Evolutionary conservation across 495 filamentous ascomycete genomes (phyloP).

Genomic region (Chaetomium tenue): DNA sequence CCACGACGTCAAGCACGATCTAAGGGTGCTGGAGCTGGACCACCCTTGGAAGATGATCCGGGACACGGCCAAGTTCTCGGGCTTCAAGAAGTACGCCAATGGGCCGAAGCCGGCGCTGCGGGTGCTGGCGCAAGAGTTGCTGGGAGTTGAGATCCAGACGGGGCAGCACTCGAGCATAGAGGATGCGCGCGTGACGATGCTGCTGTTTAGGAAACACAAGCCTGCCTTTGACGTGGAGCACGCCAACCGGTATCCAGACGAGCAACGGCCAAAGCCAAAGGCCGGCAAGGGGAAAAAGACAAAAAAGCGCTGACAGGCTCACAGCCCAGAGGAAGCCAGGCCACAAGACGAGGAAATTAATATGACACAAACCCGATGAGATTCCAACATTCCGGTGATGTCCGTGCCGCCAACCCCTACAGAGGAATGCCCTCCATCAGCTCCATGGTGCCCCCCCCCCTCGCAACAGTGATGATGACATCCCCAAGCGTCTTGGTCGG

Average conservation of each 20-base stretch:
- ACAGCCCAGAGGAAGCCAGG: too few species aligned
- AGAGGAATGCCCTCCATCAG: constrained; percentile 65
- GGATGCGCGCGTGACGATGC: constrained; percentile 87
- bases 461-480: constrained; percentile 63
- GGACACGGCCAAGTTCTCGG: constrained; percentile 76
- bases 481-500: constrained; percentile 67
- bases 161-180: constrained; percentile 71
- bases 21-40: constrained; percentile 68
- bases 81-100: constrained; percentile 68
- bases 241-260: constrained; percentile 58
- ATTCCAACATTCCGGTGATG: background rate
- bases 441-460: constrained; percentile 66
- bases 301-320: constrained; percentile 18
- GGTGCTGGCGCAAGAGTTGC: constrained; percentile 69
- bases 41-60: constrained; percentile 76
- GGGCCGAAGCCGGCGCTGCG: constrained; percentile 78
- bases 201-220: constrained; percentile 78
- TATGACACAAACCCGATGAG: background rate
- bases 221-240: constrained; percentile 78
- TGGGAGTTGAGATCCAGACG: constrained; percentile 79
- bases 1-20: constrained; percentile 85
- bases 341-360: background rate
- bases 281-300: constrained; percentile 22
- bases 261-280: constrained; percentile 43
- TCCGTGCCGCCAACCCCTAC: constrained; percentile 25